phyloP scores from a whole-genome alignment of 2,329 filamentous ascomycete genomes.

The Zymoseptoria crescenta region DNA sequence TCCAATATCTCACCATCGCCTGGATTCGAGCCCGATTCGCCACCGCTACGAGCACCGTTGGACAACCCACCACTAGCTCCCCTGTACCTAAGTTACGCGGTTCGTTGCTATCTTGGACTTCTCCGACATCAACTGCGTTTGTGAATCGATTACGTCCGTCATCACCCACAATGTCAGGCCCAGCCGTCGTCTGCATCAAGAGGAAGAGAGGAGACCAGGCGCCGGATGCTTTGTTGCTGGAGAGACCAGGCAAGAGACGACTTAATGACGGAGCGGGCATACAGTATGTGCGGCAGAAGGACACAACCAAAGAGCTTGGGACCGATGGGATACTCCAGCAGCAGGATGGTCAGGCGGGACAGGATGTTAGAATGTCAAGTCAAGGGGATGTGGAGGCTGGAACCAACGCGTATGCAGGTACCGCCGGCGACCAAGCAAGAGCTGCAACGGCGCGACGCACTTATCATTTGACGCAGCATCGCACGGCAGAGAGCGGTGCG shows the following conservation, averaged over 20 bases:
- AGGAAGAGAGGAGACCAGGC: constrained; percentile 22
- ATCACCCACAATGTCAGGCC: constrained; percentile 16
- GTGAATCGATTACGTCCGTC: neutral
- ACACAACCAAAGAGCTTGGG: neutral
- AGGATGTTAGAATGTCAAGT: neutral
- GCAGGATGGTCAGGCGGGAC: neutral
- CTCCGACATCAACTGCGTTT: neutral
- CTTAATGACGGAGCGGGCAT: constrained; percentile 6
- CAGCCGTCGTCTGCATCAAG: constrained; percentile 23
- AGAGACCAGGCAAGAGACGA: constrained; percentile 20
- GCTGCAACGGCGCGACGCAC: constrained; percentile 11
- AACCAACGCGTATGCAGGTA: neutral
- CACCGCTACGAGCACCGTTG: neutral
- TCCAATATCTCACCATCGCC: neutral
- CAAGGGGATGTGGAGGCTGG: neutral
- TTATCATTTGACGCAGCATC: constrained; percentile 18
- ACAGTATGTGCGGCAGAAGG: constrained; percentile 16
- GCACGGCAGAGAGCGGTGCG: constrained; percentile 8
- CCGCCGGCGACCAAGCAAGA: neutral
- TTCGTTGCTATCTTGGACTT: neutral
- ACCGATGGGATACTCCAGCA: neutral
- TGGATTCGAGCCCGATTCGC: neutral
- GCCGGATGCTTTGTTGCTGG: constrained; percentile 22
- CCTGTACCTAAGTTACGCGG: neutral
- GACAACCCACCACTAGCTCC: neutral